Base-by-base conservation (phyloP, 441 rosid species). In the Eruca vesicaria region DNA sequence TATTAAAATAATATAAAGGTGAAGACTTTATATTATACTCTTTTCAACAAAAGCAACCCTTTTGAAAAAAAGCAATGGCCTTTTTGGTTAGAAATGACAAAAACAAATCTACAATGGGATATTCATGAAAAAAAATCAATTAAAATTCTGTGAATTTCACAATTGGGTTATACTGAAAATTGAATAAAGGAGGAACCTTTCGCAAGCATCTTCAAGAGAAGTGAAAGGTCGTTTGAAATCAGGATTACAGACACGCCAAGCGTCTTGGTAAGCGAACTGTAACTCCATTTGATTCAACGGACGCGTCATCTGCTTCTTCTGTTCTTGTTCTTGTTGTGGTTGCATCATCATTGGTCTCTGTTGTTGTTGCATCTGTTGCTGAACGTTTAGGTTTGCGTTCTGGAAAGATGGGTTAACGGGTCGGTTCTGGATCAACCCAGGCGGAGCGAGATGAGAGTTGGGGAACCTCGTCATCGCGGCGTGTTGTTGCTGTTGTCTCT, bases 231-330 rank as follows among this genome's bases (percentile, higher is more conserved):
- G 89, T 69, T 91, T 96, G 72, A 87, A 85, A 75, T 91, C 98
- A 2, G 97, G 98, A 72, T 91, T 89, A 73, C 99, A 96, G 52
- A 96, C 93, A 63, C 96, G 90, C 96, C 95, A 91, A 1, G 97
- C 96, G 68, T 96, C 98, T 83, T 93, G 97, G 79, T 91, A 96
- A 18, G 98, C 93, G 85, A 90, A 87, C 77, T 88, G 96, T 64
- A 96, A 88, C 88, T 93, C 99, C 71, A 72, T 71, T 71, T 85
- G 97, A 78, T 93, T 91, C 79, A 82, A 83, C 0, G 97, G 94
- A n/a, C n/a, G n/a, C n/a, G n/a, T n/a, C n/a, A n/a, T n/a, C n/a
- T n/a, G n/a, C 79, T 86, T 87, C 66, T 86, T 84, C 0, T 62
- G 16, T 36, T 62, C 16, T 36, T 63, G 31, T 11, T 63, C 45